Evolutionary conservation across 306 rosid species (phyloP).

Genomic region (Castanea sativa): DNA sequence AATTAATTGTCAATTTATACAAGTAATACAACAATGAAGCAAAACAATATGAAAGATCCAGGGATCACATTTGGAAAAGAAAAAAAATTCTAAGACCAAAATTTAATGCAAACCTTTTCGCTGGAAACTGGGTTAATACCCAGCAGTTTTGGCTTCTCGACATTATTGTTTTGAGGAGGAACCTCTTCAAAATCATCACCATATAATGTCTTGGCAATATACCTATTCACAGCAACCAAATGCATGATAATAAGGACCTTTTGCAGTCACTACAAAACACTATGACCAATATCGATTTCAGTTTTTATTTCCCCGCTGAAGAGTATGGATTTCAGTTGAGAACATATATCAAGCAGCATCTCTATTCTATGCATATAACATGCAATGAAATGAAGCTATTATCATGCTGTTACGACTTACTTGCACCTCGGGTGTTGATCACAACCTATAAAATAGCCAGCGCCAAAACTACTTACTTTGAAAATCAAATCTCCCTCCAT

Average conservation of each 20-base stretch:
- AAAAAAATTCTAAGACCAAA: slow-evolving; percentile 5
- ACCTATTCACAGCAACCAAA: slow-evolving; percentile 53
- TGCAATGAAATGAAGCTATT: not conserved
- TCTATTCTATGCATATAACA: slow-evolving; percentile 4
- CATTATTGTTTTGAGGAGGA: slow-evolving; percentile 23
- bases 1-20: slow-evolving; percentile 7
- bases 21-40: slow-evolving; percentile 20
- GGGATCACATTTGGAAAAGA: not conserved
- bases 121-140: slow-evolving; percentile 65
- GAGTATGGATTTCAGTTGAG: not conserved
- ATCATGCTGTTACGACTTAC: slow-evolving; percentile 48
- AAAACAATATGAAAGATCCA: slow-evolving; percentile 19
- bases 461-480: slow-evolving; percentile 89
- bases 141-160: slow-evolving; percentile 74
- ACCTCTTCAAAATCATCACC: slow-evolving; percentile 68
- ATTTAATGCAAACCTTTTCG: slow-evolving; percentile 61
- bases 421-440: slow-evolving; percentile 97
- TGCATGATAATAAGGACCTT: not conserved
- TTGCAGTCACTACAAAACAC: not conserved
- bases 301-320: not conserved
- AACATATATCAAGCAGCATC: slow-evolving; percentile 12
- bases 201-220: slow-evolving; percentile 78
- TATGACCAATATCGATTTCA: not conserved
- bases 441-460: slow-evolving; percentile 94
- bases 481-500: slow-evolving; percentile 77